Percentiles rank a stretch among this genome's conserved stretches.
Evolutionary conservation across 129 eudicot species (phyloP).

Genomic region (Lactuca sativa): DNA sequence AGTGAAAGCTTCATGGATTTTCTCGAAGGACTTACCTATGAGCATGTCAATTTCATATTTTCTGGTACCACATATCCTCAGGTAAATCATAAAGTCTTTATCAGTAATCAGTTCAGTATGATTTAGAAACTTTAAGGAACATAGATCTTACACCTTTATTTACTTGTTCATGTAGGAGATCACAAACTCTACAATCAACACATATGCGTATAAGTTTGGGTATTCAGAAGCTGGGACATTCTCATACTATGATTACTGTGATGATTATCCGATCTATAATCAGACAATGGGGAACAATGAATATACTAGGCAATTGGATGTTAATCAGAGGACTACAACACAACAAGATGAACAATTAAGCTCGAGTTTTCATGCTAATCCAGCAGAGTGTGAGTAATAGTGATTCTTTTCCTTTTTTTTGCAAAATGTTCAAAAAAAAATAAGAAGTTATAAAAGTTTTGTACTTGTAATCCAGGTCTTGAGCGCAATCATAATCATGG

Average conservation of each 20-base stretch:
- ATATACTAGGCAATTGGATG: constrained; percentile 42
- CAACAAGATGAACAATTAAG: constrained; percentile 47
- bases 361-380: constrained; percentile 34
- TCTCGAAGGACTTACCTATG: constrained; percentile 85
- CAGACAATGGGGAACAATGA: constrained; percentile 40
- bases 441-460: background rate
- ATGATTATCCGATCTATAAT: constrained; percentile 50
- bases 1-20: constrained; percentile 74
- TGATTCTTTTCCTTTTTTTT: background rate
- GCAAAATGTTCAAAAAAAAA: background rate
- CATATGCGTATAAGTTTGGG: constrained; percentile 68
- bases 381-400: constrained; percentile 63
- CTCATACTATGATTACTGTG: constrained; percentile 64
- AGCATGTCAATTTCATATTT: constrained; percentile 88
- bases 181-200: constrained; percentile 52
- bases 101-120: too few relatives aligned
- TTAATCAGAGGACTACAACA: constrained; percentile 44
- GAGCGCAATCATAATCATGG: constrained; percentile 42
- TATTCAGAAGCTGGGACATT: constrained; percentile 64
- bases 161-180: constrained; percentile 54
- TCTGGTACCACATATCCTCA: constrained; percentile 63
- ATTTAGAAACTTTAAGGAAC: background rate
- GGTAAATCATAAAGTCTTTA: constrained; percentile 37
- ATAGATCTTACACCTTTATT: constrained; percentile 7
- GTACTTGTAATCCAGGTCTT: constrained; percentile 53